Percentiles rank a stretch among this genome's conserved stretches.
Conservation (phyloP, 2,329 filamentous ascomycete species). For the Aspergillus sp. region DNA sequence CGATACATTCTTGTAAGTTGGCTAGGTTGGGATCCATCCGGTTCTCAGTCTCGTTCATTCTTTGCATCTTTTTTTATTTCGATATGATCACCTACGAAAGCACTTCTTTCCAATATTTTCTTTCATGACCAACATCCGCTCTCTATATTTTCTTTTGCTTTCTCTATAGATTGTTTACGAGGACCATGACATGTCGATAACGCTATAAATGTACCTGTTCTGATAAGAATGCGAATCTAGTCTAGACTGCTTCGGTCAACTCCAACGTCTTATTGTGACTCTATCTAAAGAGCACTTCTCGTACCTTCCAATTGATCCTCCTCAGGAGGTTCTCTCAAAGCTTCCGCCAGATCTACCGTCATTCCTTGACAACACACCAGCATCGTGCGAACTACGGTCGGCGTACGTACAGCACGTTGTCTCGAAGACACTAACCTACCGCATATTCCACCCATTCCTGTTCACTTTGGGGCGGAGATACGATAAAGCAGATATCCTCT, state of each 20-base stretch:
- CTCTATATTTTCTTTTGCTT: constrained; percentile 19
- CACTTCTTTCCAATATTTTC: constrained; percentile 16
- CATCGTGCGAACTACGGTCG: constrained; percentile 53
- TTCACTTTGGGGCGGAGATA: constrained; percentile 56
- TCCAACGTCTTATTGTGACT: constrained; percentile 53
- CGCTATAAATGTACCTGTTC: constrained; percentile 44
- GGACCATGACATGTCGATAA: constrained; percentile 30
- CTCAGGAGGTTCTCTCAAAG: constrained; percentile 51
- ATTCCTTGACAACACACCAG: constrained; percentile 53
- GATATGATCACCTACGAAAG: constrained; percentile 13
- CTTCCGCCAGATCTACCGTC: constrained; percentile 55
- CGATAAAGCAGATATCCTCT: constrained; percentile 57
- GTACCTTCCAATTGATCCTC: constrained; percentile 52
- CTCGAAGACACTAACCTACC: constrained; percentile 55
- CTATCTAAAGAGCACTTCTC: constrained; percentile 54
- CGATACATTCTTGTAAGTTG: constrained; percentile 52
- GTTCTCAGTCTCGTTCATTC: constrained; percentile 13
- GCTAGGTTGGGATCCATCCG: constrained; percentile 25
- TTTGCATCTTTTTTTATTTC: constrained; percentile 6
- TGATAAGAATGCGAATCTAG: constrained; percentile 43
- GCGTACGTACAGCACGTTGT: constrained; percentile 58
- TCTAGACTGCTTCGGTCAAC: constrained; percentile 52
- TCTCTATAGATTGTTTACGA: constrained; percentile 24
- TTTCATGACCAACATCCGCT: constrained; percentile 12
- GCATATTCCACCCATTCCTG: constrained; percentile 59